Conservation (phyloP, 1,284 basidiomycete species). For the Naganishia albida region DNA sequence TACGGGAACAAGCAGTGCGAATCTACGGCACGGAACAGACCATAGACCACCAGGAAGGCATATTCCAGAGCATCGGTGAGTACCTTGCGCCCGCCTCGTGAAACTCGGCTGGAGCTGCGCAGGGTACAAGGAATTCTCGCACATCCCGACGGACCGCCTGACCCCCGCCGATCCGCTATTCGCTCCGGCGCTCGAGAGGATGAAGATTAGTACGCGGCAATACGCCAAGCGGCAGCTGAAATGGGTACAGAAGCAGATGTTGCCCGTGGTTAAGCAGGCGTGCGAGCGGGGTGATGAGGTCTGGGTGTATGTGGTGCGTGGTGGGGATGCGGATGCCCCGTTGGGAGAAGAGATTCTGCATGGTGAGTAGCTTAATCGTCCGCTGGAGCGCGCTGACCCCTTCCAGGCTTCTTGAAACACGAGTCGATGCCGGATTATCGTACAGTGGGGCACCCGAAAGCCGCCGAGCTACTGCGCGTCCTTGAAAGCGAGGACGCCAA, state of each 20-base stretch:
- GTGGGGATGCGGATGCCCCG: conserved; percentile 63
- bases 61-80: conserved; percentile 91
- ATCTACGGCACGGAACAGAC: conserved; percentile 45
- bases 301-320: conserved; percentile 55
- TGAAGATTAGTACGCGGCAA: conserved; percentile 84
- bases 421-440: conserved; percentile 63
- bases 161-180: conserved; percentile 55
- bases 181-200: conserved; percentile 65
- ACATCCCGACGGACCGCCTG: conserved; percentile 54
- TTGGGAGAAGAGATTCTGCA: conserved; percentile 60
- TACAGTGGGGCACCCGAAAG: conserved; percentile 61
- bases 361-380: conserved; percentile 52
- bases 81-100: conserved; percentile 6
- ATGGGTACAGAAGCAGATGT: conserved; percentile 88
- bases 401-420: conserved; percentile 64
- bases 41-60: conserved; percentile 61
- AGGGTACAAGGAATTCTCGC: conserved; percentile 90
- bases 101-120: conserved; percentile 26
- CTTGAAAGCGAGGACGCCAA: conserved; percentile 55
- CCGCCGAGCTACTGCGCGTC: conserved; percentile 59
- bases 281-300: conserved; percentile 37
- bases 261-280: conserved; percentile 69
- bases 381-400: conserved; percentile 5
- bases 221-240: conserved; percentile 89
- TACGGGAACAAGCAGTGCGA: conserved; percentile 53